Base-by-base conservation (phyloP, 1,284 basidiomycete genomes). In the Melampsora americana region DNA sequence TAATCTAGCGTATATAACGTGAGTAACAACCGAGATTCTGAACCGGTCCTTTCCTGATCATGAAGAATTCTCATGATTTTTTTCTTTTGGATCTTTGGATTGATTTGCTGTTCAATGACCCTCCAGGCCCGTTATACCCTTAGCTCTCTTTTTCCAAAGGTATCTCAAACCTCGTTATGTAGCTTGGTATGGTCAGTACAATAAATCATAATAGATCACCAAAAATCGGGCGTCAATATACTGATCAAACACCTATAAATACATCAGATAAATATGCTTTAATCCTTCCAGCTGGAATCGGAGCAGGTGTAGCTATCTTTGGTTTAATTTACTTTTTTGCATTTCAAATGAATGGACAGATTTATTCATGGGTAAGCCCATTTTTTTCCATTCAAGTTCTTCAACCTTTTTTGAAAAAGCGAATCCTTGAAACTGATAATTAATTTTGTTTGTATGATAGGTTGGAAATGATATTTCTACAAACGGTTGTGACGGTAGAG, bases 221-320 rank as follows among this genome's bases (percentile, higher is more conserved):
- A 64, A 23, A 56, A 50, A 35, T 32, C 7, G 23, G 9, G 30
- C 6, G 32, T 28, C 9, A 7, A 42, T n/a, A 4, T 42, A 35
- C 12, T 12, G 12, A 44, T 11, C 18, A 16, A 2, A 30, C 5
- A 59, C n/a, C n/a, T 23, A 30, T 56, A 5, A 64, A 30, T 35
- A 28, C 60, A 62, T 1, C 56, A 74, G 72, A 74, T 39, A 74
- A 74, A 74, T 74, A 74, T 35, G 72, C 72, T 4, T 50, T 74
- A 26, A 67, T 64, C 4, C 42, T 74, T 16, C 66, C 64, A 12
- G 72, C 72, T 32, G 72, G 72, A 18, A 56, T 74, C 5, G 65
- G 72, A 14, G 72, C 72, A 20, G 72, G 72, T 9, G 56, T 74
- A 20, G 72, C 72, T 26, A 46, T 74, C 14, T 74, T 74, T 59